A percentile compares a stretch with the other conserved stretches of the same genome.
phyloP scores from a whole-genome alignment of 31 red algal species.

The Endocladia muricata region DNA sequence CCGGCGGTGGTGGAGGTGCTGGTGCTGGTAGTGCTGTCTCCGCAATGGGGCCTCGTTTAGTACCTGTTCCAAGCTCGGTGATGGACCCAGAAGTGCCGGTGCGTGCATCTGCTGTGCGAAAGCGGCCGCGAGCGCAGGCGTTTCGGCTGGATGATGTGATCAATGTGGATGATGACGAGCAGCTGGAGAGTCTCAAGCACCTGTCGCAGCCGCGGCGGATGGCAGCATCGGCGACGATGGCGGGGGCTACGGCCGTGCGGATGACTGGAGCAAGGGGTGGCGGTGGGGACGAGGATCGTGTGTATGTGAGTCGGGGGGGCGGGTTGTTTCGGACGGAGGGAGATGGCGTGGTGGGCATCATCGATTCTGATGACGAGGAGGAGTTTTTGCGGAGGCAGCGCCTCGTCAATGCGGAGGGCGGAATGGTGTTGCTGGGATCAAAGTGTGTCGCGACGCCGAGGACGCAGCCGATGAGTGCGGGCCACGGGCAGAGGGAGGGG shows the following conservation, averaged over 20 bases:
- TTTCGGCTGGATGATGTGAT: constrained; percentile 6
- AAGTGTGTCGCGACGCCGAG: neutral
- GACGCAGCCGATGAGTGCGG: neutral
- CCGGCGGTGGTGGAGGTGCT: no score
- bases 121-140: no score
- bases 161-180: constrained; percentile 13
- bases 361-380: constrained; percentile 20
- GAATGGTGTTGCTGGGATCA: neutral
- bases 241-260: neutral
- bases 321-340: neutral
- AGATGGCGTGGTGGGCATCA: neutral
- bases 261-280: neutral
- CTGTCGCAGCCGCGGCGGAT: neutral
- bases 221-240: neutral
- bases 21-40: no score
- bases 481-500: neutral
- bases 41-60: no score
- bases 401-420: neutral
- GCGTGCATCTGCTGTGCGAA: no score
- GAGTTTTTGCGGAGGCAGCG: neutral
- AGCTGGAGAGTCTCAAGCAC: neutral
- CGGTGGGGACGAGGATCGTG: neutral
- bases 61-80: no score
- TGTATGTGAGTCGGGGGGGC: constrained; percentile 3
- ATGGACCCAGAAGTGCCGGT: no score